Base-by-base conservation (phyloP, 805 yeast species). In the Crinitomyces ghanaensis region DNA sequence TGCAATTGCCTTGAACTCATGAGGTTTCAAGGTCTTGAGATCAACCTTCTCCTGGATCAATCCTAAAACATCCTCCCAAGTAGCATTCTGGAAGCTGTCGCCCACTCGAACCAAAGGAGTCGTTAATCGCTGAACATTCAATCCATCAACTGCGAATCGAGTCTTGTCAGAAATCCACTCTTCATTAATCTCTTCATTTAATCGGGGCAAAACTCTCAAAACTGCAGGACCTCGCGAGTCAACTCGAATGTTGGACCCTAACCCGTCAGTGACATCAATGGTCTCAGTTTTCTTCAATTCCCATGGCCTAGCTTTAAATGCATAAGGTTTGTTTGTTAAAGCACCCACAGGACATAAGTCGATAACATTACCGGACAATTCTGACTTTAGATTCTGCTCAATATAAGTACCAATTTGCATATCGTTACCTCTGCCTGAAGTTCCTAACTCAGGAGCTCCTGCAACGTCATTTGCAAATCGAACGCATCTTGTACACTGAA, bases 271-370 rank as follows among this genome's bases (percentile, higher is more conserved):
- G 9, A 82, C 91, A 56, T 82, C 94, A 47, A 82, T 70, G 33
- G 88, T 68, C 59, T 82, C 94, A 30, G 93, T 81, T 65, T 81
- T 74, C 64, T 81, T 82, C 55, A 83, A 70, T 60, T 82, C 94
- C 94, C 94, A 82, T 19, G 94, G 93, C 54, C 94, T 72, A 11
- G 93, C 93, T 53, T 73, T 75, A 68, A 82, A 82, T n/a, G 94
- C 85, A 50, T 82, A 82, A 17, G 94, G 94, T 60, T 83, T 83
- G 19, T 83, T 74, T 22, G 94, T 83, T 49, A 82, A 71, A 1
- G 94, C 94, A 49, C 94, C 94, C 42, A 82, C 94, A 14, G 94
- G 94, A 63, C 94, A 82, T 46, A 82, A 67, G 56, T 82, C 94
- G 44, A 83, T 72, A 44, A 82, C 75, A 62, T 82, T 82, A 51